phyloP scores from a whole-genome alignment of 495 filamentous ascomycete genomes.

The Penicillium bialowiezense region DNA sequence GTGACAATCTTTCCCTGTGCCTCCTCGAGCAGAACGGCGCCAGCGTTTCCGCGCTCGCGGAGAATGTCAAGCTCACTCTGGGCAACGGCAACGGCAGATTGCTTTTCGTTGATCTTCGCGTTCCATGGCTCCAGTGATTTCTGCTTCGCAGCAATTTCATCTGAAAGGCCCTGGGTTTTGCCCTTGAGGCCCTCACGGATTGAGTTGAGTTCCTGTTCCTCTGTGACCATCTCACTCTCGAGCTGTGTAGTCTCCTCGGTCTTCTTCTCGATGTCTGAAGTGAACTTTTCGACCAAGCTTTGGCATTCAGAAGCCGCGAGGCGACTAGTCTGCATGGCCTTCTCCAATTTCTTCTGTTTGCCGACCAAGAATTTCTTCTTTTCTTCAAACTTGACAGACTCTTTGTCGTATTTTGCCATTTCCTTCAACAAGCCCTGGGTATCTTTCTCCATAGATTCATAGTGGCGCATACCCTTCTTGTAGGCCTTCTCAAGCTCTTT shows the following conservation, averaged over 20 bases:
- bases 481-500: constrained; percentile 85
- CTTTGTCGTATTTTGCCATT: constrained; percentile 89
- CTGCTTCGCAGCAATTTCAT: constrained; percentile 88
- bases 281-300: constrained; percentile 72
- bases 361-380: constrained; percentile 87
- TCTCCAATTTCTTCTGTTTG: constrained; percentile 95
- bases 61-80: constrained; percentile 92
- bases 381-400: constrained; percentile 94
- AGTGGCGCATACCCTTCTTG: constrained; percentile 75
- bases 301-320: constrained; percentile 70
- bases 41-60: constrained; percentile 81
- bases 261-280: constrained; percentile 73
- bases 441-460: constrained; percentile 76
- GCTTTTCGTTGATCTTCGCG: constrained; percentile 92
- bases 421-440: constrained; percentile 80
- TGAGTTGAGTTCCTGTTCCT: constrained; percentile 75
- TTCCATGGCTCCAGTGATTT: constrained; percentile 96
- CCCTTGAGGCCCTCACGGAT: constrained; percentile 87
- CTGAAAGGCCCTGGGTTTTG: constrained; percentile 91
- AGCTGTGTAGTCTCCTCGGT: constrained; percentile 65
- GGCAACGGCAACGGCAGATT: constrained; percentile 87
- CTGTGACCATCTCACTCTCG: constrained; percentile 68
- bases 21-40: constrained; percentile 77
- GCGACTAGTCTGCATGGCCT: constrained; percentile 69
- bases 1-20: constrained; percentile 71